A percentile compares a stretch with the other conserved stretches of the same genome.
These are phyloP conservation scores for Xylaria flabelliformis DNA, from an alignment of 495 filamentous ascomycete genomes.

Conservation along the genomic window DNA sequence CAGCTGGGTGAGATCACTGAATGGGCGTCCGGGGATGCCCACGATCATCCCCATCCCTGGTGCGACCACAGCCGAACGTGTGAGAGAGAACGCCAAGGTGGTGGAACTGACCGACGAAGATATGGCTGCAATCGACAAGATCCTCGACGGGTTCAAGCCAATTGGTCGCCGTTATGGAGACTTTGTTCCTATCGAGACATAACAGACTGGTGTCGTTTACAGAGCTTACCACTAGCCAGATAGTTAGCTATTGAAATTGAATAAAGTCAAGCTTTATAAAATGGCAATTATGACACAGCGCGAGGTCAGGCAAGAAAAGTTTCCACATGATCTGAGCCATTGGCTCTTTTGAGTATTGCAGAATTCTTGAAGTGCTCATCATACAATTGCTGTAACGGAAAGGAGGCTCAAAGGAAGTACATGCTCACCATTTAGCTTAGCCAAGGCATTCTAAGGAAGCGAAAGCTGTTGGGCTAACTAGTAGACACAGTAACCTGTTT, in stretches of 20 bases:
- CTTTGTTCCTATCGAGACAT: constrained; percentile 42
- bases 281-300: constrained; percentile 7
- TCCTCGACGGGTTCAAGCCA: constrained; percentile 50
- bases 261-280: not conserved
- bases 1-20: constrained; percentile 67
- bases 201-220: constrained; percentile 9
- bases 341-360: constrained; percentile 59
- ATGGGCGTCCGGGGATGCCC: constrained; percentile 58
- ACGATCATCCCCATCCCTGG: constrained; percentile 87
- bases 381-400: constrained; percentile 29
- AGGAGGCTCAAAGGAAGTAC: not conserved
- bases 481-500: not conserved
- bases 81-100: constrained; percentile 56
- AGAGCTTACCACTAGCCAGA: not conserved
- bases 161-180: constrained; percentile 51
- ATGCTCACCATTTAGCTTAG: not conserved
- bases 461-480: too few species aligned
- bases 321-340: constrained; percentile 34
- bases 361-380: constrained; percentile 61
- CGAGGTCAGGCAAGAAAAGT: constrained; percentile 39
- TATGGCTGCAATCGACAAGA: constrained; percentile 56
- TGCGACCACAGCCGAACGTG: constrained; percentile 56
- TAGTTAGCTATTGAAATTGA: not conserved
- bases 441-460: not conserved
- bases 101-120: constrained; percentile 57